Evolutionary conservation across 2,329 filamentous ascomycete genomes (phyloP).

Genomic region (Geosmithia flava): DNA sequence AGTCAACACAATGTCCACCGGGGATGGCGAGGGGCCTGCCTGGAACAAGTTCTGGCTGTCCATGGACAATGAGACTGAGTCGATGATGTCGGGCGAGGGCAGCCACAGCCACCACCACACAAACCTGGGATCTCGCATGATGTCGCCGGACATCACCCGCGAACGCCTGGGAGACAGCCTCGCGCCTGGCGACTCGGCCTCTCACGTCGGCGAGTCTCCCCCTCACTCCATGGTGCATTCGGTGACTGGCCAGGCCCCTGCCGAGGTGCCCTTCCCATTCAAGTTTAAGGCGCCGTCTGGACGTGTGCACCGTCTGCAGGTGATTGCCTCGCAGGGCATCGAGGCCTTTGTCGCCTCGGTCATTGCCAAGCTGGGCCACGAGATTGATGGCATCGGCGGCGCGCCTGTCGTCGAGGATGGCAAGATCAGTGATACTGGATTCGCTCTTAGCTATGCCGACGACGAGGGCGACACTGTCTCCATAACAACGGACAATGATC

Average conservation of each 20-base stretch:
- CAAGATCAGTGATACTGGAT: slow-evolving; percentile 64
- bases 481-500: slow-evolving; percentile 89
- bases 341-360: slow-evolving; percentile 67
- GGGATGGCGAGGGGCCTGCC: slow-evolving; percentile 84
- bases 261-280: slow-evolving; percentile 83
- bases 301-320: slow-evolving; percentile 83
- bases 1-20: slow-evolving; percentile 86
- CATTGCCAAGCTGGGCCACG: slow-evolving; percentile 69
- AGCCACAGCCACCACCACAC: slow-evolving; percentile 57
- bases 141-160: slow-evolving; percentile 67
- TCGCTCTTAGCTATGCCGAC: slow-evolving; percentile 89
- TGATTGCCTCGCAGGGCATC: slow-evolving; percentile 69
- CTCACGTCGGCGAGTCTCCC: slow-evolving; percentile 78
- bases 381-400: slow-evolving; percentile 76
- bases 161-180: slow-evolving; percentile 71
- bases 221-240: slow-evolving; percentile 49
- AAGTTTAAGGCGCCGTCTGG: slow-evolving; percentile 98
- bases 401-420: slow-evolving; percentile 67
- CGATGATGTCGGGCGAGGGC: slow-evolving; percentile 81
- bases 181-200: slow-evolving; percentile 86
- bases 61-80: slow-evolving; percentile 88
- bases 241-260: slow-evolving; percentile 38
- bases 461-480: slow-evolving; percentile 95
- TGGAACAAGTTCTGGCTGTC: slow-evolving; percentile 99
- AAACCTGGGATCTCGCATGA: slow-evolving; percentile 56